These are phyloP conservation scores for Pythium dissimile DNA, from an alignment of 352 stramenopile species.

Conservation along the genomic window DNA sequence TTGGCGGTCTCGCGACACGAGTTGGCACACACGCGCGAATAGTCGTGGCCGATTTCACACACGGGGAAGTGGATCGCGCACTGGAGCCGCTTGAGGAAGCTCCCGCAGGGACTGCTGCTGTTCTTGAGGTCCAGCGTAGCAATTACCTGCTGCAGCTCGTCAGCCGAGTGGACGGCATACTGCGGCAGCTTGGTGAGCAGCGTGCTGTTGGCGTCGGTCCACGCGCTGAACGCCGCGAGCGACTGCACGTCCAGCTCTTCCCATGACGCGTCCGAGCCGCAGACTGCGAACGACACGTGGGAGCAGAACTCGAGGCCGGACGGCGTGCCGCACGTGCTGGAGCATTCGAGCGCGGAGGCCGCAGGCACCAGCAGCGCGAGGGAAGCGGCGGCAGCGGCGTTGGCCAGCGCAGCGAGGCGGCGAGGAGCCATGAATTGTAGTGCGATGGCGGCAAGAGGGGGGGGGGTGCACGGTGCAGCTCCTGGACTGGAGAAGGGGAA, in stretches of 20 bases:
- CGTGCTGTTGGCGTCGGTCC: constrained; percentile 44
- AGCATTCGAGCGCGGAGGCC: constrained; percentile 43
- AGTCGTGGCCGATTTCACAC: constrained; percentile 76
- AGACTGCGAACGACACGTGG: constrained; percentile 74
- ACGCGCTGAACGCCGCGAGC: constrained; percentile 35
- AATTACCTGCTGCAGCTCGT: constrained; percentile 37
- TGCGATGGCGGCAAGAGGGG: not conserved
- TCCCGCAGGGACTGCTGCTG: constrained; percentile 51
- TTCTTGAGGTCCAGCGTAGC: constrained; percentile 59
- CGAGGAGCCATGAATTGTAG: not conserved
- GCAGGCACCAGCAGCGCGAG: constrained; percentile 11
- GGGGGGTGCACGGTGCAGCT: too few species aligned
- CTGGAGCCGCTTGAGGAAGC: constrained; percentile 53
- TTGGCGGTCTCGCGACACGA: constrained; percentile 63
- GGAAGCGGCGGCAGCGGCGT: too few species aligned
- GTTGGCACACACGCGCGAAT: constrained; percentile 50
- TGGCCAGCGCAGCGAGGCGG: not conserved
- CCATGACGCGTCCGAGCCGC: constrained; percentile 50
- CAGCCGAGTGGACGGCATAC: constrained; percentile 32
- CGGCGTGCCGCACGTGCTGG: constrained; percentile 72
- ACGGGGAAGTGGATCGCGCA: constrained; percentile 77
- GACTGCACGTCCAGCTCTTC: constrained; percentile 54
- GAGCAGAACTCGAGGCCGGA: constrained; percentile 74
- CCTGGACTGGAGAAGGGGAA: not conserved
- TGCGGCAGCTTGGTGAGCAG: constrained; percentile 44